Evolutionary conservation across 2,329 filamentous ascomycete species (phyloP).

Genomic region (Knoxdaviesia proteae): DNA sequence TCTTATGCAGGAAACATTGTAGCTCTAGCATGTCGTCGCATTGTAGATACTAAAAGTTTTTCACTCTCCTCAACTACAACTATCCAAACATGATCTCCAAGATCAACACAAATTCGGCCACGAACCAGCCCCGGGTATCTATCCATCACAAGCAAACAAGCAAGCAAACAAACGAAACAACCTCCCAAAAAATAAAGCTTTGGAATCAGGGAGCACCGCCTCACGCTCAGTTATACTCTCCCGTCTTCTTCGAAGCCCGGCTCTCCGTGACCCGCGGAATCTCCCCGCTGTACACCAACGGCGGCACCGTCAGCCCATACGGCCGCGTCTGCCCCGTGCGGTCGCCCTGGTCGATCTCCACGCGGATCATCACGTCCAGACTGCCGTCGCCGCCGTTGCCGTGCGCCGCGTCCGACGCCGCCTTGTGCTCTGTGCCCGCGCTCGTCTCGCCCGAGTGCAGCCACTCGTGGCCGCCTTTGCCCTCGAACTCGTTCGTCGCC

Average conservation of each 20-base stretch:
- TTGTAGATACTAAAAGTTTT: no score
- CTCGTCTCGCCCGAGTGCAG: conserved; percentile 58
- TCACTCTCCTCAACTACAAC: no score
- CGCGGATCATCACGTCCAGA: conserved; percentile 66
- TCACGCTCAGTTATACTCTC: no score
- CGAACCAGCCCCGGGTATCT: no score
- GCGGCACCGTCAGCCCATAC: conserved; percentile 75
- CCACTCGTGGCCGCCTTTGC: conserved; percentile 46
- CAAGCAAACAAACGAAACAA: no score
- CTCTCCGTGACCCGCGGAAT: conserved; percentile 6
- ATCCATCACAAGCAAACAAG: no score
- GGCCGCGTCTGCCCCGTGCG: conserved; percentile 57
- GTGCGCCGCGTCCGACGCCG: conserved; percentile 36
- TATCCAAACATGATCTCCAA: no score
- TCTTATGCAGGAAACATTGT: no score
- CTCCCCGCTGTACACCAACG: conserved; percentile 23
- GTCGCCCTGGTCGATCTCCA: conserved; percentile 74
- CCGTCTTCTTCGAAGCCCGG: neutral
- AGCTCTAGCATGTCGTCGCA: no score
- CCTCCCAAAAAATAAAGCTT: no score
- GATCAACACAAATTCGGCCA: no score
- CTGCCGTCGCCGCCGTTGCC: conserved; percentile 34
- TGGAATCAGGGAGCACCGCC: no score
- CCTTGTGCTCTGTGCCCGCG: conserved; percentile 59
- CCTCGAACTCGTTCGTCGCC: conserved; percentile 10